Evolutionary conservation across 768 basidiomycete genomes (phyloP), one percentile per base, ranked within the genome.

Genomic region (Tulasnella sp.): DNA sequence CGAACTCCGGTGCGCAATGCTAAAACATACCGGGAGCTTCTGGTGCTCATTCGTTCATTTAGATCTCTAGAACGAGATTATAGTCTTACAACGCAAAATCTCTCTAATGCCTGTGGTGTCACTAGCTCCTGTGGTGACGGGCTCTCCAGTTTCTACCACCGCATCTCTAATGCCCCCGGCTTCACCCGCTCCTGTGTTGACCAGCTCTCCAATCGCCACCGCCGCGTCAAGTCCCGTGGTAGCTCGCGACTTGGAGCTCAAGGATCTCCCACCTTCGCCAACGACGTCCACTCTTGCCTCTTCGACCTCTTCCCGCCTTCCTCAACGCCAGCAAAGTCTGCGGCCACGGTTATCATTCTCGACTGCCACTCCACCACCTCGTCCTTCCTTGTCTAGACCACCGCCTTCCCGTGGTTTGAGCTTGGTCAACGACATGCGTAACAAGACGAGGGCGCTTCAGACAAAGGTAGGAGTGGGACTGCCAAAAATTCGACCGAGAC

Each of bases 1-100:
- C 86, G 32, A 77, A 86, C 26, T 77, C 84, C 81, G 86, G 86
- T 86, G 75, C 79, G 85, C 81, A 70, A 15, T 0, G 57, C 10
- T 5, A 26, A 32, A n/a, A 46, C 42, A 37, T 23, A 37, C 42
- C 48, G 20, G 10, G 11, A 44, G 2, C 73, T 51, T 18, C 42
- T 20, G 9, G 40, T 10, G 26, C 73, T 74, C 6, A 32, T 23
- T 29, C 29, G 48, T 15, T 9, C 61, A 75, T 75, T n/a, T n/a
- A 75, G 74, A 75, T n/a, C 37, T 67, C 13, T 26, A 37, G 11
- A 51, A 55, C 18, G 74, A 75, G 37, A n/a, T 75, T n/a, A 23
- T 11, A 13, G 51, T 75, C 44, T 37, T 75, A 3, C 74, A 75
- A 57, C 39, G 70, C 70, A 39, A 44, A 39, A 37, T 39, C n/a